A percentile compares a stretch with the other conserved stretches of the same genome.
Conservation (phyloP, 192 early-diverging fungal species). For the Umbelopsis ramanniana region DNA sequence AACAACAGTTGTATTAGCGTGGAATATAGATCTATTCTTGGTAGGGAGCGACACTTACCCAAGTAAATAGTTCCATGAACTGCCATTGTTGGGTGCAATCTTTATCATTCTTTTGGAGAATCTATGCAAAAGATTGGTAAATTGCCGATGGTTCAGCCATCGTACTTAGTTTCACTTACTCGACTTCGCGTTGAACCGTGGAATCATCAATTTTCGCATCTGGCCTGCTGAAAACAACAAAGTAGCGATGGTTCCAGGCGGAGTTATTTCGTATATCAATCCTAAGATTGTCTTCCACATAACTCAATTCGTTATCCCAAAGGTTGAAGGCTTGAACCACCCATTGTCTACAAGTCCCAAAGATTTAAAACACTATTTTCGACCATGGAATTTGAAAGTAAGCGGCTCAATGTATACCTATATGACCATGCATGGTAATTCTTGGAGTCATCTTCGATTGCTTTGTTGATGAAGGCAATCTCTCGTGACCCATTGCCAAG, state of each 20-base stretch:
- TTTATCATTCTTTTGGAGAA: conserved; percentile 72
- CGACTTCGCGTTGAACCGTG: conserved; percentile 64
- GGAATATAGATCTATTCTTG: neutral
- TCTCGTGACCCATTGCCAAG: conserved; percentile 63
- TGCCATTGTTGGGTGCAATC: conserved; percentile 87
- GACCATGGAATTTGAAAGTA: too few species aligned
- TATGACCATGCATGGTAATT: conserved; percentile 99
- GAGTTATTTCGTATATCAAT: conserved; percentile 96
- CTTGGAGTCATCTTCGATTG: conserved; percentile 85
- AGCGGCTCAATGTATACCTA: conserved; percentile 44
- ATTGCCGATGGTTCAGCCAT: neutral
- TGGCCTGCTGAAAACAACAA: conserved; percentile 58
- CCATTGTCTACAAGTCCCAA: conserved; percentile 75
- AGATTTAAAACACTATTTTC: too few species aligned
- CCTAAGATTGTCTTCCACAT: conserved; percentile 72
- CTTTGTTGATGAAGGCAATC: conserved; percentile 67
- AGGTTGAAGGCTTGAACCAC: conserved; percentile 71
- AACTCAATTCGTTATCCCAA: conserved; percentile 82
- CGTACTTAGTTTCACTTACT: conserved; percentile 47
- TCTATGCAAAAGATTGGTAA: conserved; percentile 31
- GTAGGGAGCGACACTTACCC: conserved; percentile 55
- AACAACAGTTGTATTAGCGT: neutral
- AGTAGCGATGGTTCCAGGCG: conserved; percentile 98
- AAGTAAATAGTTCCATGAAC: conserved; percentile 90
- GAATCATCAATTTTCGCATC: conserved; percentile 39